A percentile compares a stretch with the other conserved stretches of the same genome.
These are phyloP conservation scores for Annulohypoxylon nitens DNA, from an alignment of 495 filamentous ascomycete genomes.

Conservation along the genomic window DNA sequence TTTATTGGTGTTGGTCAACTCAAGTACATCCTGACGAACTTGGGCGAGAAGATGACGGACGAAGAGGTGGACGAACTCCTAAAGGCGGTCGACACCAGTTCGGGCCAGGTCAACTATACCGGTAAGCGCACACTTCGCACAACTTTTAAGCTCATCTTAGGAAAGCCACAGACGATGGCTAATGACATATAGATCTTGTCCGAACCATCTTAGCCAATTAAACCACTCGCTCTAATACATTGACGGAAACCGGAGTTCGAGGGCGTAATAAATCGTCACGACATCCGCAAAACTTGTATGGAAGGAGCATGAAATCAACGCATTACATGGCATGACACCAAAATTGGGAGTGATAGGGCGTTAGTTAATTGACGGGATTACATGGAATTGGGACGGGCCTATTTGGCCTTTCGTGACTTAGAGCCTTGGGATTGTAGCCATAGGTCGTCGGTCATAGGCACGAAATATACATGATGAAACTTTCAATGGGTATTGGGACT, in stretches of 20 bases:
- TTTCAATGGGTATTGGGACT: background rate
- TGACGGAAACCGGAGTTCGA: slow-evolving; percentile 40
- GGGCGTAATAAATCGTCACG: slow-evolving; percentile 40
- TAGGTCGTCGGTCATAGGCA: slow-evolving; percentile 29
- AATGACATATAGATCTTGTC: slow-evolving; percentile 76
- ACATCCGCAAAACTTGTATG: slow-evolving; percentile 16
- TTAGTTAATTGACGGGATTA: slow-evolving; percentile 48
- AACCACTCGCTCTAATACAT: slow-evolving; percentile 37
- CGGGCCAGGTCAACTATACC: slow-evolving; percentile 95
- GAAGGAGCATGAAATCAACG: slow-evolving; percentile 19
- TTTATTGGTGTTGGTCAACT: slow-evolving; percentile 97
- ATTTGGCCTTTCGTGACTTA: slow-evolving; percentile 34
- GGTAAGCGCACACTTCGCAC: slow-evolving; percentile 65
- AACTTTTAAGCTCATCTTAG: background rate
- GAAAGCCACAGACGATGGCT: slow-evolving; percentile 16
- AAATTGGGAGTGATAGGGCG: slow-evolving; percentile 49
- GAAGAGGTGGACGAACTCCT: slow-evolving; percentile 98
- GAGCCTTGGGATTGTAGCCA: slow-evolving; percentile 19
- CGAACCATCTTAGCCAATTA: slow-evolving; percentile 95
- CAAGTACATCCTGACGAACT: slow-evolving; percentile 94
- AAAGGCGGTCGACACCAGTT: slow-evolving; percentile 94
- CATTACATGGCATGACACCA: slow-evolving; percentile 37
- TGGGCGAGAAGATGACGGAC: slow-evolving; percentile 99
- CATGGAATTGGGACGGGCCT: slow-evolving; percentile 39
- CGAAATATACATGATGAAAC: slow-evolving; percentile 20